Evolutionary conservation across 2,329 filamentous ascomycete genomes (phyloP).

Genomic region (Mollisia scopiformis): DNA sequence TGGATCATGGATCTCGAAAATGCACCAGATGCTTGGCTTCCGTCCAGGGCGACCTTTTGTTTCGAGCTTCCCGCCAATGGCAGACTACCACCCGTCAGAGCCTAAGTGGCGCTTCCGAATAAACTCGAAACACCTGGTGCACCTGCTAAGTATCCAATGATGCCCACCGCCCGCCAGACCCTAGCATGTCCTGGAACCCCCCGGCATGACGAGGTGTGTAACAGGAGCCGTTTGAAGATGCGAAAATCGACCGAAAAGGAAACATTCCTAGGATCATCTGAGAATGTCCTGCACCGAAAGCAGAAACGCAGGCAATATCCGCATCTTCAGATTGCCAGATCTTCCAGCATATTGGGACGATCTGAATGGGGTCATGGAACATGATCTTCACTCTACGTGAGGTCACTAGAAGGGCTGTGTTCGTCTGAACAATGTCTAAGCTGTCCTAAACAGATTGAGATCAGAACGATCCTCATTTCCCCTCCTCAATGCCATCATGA

Average conservation of each 20-base stretch:
- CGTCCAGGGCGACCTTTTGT: neutral
- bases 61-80: neutral
- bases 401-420: slow-evolving; percentile 7
- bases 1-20: neutral
- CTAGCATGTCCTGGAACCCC: too few relatives aligned
- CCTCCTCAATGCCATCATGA: slow-evolving; percentile 10
- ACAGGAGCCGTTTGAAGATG: slow-evolving; percentile 13
- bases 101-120: slow-evolving; percentile 1
- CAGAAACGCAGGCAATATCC: neutral
- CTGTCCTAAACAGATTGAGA: slow-evolving; percentile 11
- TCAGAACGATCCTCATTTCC: slow-evolving; percentile 7
- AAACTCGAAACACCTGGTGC: slow-evolving; percentile 21
- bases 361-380: slow-evolving; percentile 8
- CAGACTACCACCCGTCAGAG: neutral
- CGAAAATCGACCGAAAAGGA: slow-evolving; percentile 8
- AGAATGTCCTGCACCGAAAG: neutral
- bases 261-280: slow-evolving; percentile 10
- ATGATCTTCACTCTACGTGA: slow-evolving; percentile 19
- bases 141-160: slow-evolving; percentile 2
- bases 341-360: slow-evolving; percentile 1
- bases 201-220: slow-evolving; percentile 12
- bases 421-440: slow-evolving; percentile 20
- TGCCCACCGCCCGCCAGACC: neutral
- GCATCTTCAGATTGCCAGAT: neutral
- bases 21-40: neutral